Base-by-base conservation (phyloP, 495 filamentous ascomycete genomes). In the Podospora pseudopauciseta region DNA sequence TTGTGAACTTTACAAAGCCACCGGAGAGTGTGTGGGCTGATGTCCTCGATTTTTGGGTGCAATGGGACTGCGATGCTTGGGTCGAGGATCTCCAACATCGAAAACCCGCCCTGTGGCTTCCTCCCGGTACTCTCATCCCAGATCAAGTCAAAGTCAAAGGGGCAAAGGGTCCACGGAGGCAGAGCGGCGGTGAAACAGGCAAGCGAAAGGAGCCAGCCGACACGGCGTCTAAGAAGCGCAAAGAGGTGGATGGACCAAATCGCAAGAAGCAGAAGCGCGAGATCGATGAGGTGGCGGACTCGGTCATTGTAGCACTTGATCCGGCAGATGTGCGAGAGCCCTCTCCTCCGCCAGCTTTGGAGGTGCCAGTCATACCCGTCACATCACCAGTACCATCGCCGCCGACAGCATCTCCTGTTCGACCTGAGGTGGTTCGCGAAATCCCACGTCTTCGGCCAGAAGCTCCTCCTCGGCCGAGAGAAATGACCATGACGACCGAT, bases 51-150 rank as follows among this genome's bases (percentile, higher is more conserved):
- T 88, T 86, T 58, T 90, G 87, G 83, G 82, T 91, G 2, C 82
- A 87, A 32, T 90, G 88, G 87, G 89, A 91, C 66, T 91, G 89
- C 63, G 89, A 91, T 67, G 83, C 79, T n/a, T 91, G 88, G 88
- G 88, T 91, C 16, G 75, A 79, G 27, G 85, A 88, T 65, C 73
- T 90, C 67, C 86, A 84, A 68, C 67, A 78, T 56, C 79, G 84
- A 65, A 84, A 87, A 67, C 80, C 79, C 5, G 83, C 83, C 54
- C 79, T 90, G 11, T 90, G 87, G 86, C 70, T 84, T 20, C 81
- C 82, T 2, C 80, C 79, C 13, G 80, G 79, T 3, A 67, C 74
- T 1, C 75, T 74, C 3, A 63, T 77, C 15, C 65, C 74, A 0
- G 77, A 80, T 18, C 71, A 72, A 15, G 77, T 79, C 53, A 80